phyloP scores from a whole-genome alignment of 2,329 filamentous ascomycete species.

The Plenodomus tracheiphilus region DNA sequence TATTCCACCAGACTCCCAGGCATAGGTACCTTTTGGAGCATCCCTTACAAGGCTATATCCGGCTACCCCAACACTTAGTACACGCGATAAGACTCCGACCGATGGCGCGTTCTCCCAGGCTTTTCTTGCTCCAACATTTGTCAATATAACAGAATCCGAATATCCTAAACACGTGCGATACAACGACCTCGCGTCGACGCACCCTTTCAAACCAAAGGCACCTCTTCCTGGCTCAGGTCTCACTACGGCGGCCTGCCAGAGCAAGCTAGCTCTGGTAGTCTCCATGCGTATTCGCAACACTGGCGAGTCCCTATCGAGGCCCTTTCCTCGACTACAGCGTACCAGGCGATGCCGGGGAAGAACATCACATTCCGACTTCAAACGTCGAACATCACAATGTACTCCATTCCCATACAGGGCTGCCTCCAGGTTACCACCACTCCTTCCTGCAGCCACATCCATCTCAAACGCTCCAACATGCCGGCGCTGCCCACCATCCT shows the following conservation, averaged over 20 bases:
- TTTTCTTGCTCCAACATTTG: slow-evolving; percentile 46
- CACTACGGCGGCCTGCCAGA: slow-evolving; percentile 53
- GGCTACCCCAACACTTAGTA: slow-evolving; percentile 44
- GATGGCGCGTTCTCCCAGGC: slow-evolving; percentile 42
- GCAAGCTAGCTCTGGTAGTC: slow-evolving; percentile 55
- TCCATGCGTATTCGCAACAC: slow-evolving; percentile 55
- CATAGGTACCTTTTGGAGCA: slow-evolving; percentile 27
- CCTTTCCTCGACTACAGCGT: slow-evolving; percentile 52
- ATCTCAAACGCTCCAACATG: slow-evolving; percentile 46
- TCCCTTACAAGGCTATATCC: slow-evolving; percentile 45
- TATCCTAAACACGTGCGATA: slow-evolving; percentile 49
- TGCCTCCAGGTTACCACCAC: slow-evolving; percentile 41
- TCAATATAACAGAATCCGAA: slow-evolving; percentile 47
- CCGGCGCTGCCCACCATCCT: slow-evolving; percentile 38
- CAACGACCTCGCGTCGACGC: slow-evolving; percentile 38
- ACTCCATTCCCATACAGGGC: slow-evolving; percentile 44
- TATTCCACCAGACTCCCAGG: slow-evolving; percentile 45
- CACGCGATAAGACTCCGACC: slow-evolving; percentile 42
- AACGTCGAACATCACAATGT: slow-evolving; percentile 48
- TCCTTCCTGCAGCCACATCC: slow-evolving; percentile 44
- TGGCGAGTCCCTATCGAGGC: slow-evolving; percentile 54
- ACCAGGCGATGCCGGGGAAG: slow-evolving; percentile 49
- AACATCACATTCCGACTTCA: slow-evolving; percentile 46
- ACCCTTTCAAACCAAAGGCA: slow-evolving; percentile 40
- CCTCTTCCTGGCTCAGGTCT: slow-evolving; percentile 49